Evolutionary conservation across 805 yeast species (phyloP).

Genomic region (Torulaspora maleeae): DNA sequence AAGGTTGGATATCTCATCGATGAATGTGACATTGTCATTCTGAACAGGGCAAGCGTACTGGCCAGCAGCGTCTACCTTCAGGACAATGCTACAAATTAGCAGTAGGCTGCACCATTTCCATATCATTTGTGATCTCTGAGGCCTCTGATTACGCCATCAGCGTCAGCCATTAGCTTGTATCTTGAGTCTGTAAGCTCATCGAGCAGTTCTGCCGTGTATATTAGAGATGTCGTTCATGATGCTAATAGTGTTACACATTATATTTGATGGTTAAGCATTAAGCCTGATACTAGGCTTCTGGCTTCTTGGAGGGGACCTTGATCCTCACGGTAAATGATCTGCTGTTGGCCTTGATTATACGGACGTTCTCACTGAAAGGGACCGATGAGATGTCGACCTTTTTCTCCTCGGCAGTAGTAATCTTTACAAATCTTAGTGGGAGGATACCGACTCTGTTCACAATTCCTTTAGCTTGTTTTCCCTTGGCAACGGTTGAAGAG

Average conservation of each 20-base stretch:
- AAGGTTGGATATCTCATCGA: conserved; percentile 2
- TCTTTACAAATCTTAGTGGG: conserved; percentile 42
- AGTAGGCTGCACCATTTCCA: not conserved
- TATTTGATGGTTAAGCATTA: not conserved
- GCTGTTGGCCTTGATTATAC: conserved; percentile 27
- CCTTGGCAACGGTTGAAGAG: conserved; percentile 2
- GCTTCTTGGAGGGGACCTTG: conserved; percentile 11
- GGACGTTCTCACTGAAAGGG: conserved; percentile 37
- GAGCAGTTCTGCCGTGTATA: not conserved
- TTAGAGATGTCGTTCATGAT: conserved; percentile 6
- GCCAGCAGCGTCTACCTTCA: conserved; percentile 1
- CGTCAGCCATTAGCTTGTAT: no score
- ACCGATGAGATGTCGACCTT: conserved; percentile 40
- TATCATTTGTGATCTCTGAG: not conserved
- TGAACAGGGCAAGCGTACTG: not conserved
- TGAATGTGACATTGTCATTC: not conserved
- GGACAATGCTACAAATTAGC: not conserved
- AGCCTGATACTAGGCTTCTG: not conserved
- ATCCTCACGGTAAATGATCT: conserved; percentile 31
- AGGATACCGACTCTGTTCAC: conserved; percentile 29
- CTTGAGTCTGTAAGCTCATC: not conserved
- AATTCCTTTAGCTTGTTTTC: conserved; percentile 15
- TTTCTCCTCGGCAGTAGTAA: conserved; percentile 33
- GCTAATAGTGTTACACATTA: conserved; percentile 6
- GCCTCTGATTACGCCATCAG: not conserved